A percentile compares a stretch with the other conserved stretches of the same genome.
Conservation (phyloP, 2,329 filamentous ascomycete genomes). For the Orbilia brochopaga region DNA sequence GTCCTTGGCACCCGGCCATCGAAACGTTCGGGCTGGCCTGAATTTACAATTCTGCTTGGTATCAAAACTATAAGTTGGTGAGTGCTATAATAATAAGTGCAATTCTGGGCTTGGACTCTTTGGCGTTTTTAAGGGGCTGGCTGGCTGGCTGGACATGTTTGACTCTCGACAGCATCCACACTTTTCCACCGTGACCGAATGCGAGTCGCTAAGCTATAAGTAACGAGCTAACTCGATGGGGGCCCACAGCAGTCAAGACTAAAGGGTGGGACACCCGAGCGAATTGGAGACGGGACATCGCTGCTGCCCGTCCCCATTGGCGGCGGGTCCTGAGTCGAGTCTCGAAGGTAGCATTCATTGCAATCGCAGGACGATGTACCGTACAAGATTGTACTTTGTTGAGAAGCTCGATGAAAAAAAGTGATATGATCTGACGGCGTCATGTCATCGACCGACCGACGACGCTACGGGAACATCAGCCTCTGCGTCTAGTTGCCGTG, state of each 20-base stretch:
- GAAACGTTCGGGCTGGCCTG: slow-evolving; percentile 10
- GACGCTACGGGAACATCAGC: slow-evolving; percentile 27
- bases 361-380: too few species aligned
- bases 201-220: slow-evolving; percentile 49
- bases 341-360: too few species aligned
- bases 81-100: too few species aligned
- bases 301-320: slow-evolving; percentile 46
- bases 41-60: too few species aligned
- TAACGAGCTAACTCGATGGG: too few species aligned
- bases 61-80: too few species aligned
- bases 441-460: slow-evolving; percentile 22
- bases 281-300: slow-evolving; percentile 44
- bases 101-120: slow-evolving; percentile 7
- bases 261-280: slow-evolving; percentile 43
- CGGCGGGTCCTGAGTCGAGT: too few species aligned
- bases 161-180: not conserved
- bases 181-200: slow-evolving; percentile 43
- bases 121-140: slow-evolving; percentile 10
- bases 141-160: slow-evolving; percentile 5
- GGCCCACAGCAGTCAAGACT: slow-evolving; percentile 27
- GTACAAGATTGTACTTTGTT: too few species aligned
- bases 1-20: not conserved
- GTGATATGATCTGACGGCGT: not conserved
- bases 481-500: slow-evolving; percentile 15
- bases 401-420: too few species aligned